Evolutionary conservation across 2,329 filamentous ascomycete genomes (phyloP).

Genomic region (Septoria linicola): DNA sequence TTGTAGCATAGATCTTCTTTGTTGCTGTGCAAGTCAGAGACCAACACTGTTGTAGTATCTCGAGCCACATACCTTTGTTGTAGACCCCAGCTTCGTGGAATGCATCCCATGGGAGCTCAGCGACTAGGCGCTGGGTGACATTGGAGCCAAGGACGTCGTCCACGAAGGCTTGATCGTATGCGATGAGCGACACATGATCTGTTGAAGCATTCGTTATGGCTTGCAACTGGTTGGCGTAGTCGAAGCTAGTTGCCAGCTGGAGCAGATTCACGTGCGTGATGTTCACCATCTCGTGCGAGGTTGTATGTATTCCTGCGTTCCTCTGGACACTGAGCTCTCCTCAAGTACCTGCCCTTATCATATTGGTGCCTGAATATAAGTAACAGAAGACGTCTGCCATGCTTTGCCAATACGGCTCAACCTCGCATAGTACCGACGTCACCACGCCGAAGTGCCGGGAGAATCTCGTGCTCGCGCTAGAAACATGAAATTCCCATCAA

Average conservation of each 20-base stretch:
- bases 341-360: too few relatives aligned
- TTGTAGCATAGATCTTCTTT: constrained; percentile 46
- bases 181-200: constrained; percentile 32
- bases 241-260: constrained; percentile 35
- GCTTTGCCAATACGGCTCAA: constrained; percentile 19
- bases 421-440: constrained; percentile 12
- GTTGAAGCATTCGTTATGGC: constrained; percentile 34
- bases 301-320: neutral
- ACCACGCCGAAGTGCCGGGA: neutral
- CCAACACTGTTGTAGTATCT: neutral
- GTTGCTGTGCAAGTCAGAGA: constrained; percentile 24
- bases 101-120: constrained; percentile 31
- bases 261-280: constrained; percentile 38
- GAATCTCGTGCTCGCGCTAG: neutral
- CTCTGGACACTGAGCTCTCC: too few relatives aligned
- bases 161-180: constrained; percentile 35
- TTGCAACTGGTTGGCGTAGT: constrained; percentile 34
- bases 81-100: constrained; percentile 45
- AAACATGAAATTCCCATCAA: neutral
- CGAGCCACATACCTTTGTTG: constrained; percentile 22
- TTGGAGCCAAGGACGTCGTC: constrained; percentile 36
- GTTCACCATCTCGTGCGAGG: too few relatives aligned
- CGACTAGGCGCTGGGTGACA: constrained; percentile 32
- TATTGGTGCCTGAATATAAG: neutral
- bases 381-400: constrained; percentile 12